Conservation (phyloP, 768 basidiomycete species). For the Tulasnella sp. region DNA sequence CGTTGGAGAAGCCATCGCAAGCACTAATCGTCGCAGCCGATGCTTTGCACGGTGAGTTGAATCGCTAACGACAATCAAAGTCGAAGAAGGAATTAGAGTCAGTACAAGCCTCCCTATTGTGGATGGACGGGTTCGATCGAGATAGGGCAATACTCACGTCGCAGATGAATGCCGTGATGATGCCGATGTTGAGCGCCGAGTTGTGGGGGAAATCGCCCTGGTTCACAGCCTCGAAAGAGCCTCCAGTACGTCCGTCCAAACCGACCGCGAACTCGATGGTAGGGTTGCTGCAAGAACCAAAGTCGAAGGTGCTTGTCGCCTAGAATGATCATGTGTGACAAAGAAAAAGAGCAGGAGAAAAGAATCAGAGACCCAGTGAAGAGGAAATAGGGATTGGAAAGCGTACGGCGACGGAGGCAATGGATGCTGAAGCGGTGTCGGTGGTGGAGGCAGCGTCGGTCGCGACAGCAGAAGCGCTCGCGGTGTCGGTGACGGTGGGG, state of each 20-base stretch:
- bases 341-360: no score
- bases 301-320: not conserved
- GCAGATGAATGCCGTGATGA: no score
- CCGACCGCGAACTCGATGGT: conserved; percentile 15
- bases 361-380: not conserved
- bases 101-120: no score
- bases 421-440: not conserved
- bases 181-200: conserved; percentile 1
- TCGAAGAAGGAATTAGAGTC: no score
- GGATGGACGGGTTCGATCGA: no score
- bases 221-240: conserved; percentile 14
- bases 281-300: conserved; percentile 16
- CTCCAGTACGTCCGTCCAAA: conserved; percentile 10
- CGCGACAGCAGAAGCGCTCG: not conserved
- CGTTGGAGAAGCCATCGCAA: no score
- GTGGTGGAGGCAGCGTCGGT: not conserved
- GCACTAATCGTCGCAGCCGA: no score
- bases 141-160: no score
- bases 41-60: no score
- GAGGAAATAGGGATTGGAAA: not conserved
- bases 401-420: conserved; percentile 12
- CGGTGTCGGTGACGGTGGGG: no score
- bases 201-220: conserved; percentile 14
- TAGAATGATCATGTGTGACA: not conserved
- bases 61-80: no score